A percentile compares a stretch with the other conserved stretches of the same genome.
Evolutionary conservation across 116 monocot species (phyloP).

Genomic region (Cymodocea nodosa): DNA sequence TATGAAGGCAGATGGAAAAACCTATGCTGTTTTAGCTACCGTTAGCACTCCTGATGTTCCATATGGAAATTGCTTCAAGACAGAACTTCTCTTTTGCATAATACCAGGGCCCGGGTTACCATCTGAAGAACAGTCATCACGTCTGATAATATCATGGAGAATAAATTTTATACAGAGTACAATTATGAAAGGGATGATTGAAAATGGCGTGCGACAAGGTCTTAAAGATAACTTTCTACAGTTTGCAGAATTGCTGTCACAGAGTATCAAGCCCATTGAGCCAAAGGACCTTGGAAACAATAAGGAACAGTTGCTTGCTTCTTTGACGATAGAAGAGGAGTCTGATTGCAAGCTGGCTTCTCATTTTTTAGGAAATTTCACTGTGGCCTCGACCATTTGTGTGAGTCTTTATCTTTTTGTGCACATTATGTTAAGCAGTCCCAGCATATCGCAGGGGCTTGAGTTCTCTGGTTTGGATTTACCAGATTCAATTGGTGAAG

Average conservation of each 20-base stretch:
- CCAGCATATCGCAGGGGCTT: conserved; percentile 59
- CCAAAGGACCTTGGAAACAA: conserved; percentile 34
- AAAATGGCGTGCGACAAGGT: conserved; percentile 88
- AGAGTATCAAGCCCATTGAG: conserved; percentile 56
- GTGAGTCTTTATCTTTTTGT: conserved; percentile 40
- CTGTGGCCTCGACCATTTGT: conserved; percentile 41
- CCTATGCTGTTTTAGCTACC: conserved; percentile 53
- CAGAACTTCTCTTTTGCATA: conserved; percentile 66
- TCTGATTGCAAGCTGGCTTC: conserved; percentile 63
- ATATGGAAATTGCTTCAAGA: conserved; percentile 62
- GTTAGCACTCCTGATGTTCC: conserved; percentile 96
- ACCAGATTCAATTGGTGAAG: conserved; percentile 89
- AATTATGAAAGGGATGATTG: conserved; percentile 96
- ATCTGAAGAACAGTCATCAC: conserved; percentile 50
- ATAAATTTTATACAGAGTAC: conserved; percentile 84
- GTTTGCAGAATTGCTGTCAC: conserved; percentile 46
- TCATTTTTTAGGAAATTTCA: conserved; percentile 72
- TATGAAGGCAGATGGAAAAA: conserved; percentile 80
- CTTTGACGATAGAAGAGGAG: conserved; percentile 52
- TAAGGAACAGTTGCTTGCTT: conserved; percentile 75
- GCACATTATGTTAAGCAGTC: conserved; percentile 51
- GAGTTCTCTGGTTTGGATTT: conserved; percentile 88
- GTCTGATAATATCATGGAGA: conserved; percentile 68
- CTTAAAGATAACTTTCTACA: conserved; percentile 60
- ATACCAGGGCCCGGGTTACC: conserved; percentile 57